Base-by-base conservation (phyloP, 129 eudicot species). In the Flaveria bidentis region DNA sequence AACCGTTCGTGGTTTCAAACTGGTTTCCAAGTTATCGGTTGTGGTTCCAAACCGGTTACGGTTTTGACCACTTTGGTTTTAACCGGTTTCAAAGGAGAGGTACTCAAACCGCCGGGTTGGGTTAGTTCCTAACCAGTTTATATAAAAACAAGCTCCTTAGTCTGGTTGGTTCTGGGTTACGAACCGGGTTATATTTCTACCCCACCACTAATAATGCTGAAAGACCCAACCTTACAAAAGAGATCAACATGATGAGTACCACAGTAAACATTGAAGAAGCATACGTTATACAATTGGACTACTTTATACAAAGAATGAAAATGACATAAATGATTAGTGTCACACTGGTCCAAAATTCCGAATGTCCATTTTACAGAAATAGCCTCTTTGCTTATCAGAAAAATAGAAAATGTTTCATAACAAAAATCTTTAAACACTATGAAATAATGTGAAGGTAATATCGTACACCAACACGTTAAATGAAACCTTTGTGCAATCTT, bases 401-500 rank as follows among this genome's bases (percentile, higher is more conserved):
- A 71, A 71, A 71, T 78, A 47, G 2, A 71, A 9, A 71, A 23
- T 10, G 25, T 69, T 67, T 67, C 10, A 9, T 25, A 15, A n/a
- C 15, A 15, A n/a, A 22, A 45, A 75, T 12, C 67, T 20, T 52
- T 3, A 23, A 60, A 23, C 30, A 60, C 16, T 8, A 60, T 60
- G 36, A 66, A 76, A 26, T 62, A 65, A 65, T 50, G 18, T 49
- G 65, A 67, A 33, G 30, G 41, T 36, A 5, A 36, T 36, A 36
- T 36, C 0, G 7, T 63, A 49, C 8, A 13, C 55, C 25, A 30
- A 50, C 36, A 51, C 73, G 23, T 75, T 60, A 41, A 77, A 51
- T 18, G 69, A 77, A 56, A 62, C 17, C 25, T 61, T 77, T 22
- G 50, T 50, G 78, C 44, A 61, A 63, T 61, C 65, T 62, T 42